Conservation (phyloP, 2,329 filamentous ascomycete species). For the Alternaria brassicae region DNA sequence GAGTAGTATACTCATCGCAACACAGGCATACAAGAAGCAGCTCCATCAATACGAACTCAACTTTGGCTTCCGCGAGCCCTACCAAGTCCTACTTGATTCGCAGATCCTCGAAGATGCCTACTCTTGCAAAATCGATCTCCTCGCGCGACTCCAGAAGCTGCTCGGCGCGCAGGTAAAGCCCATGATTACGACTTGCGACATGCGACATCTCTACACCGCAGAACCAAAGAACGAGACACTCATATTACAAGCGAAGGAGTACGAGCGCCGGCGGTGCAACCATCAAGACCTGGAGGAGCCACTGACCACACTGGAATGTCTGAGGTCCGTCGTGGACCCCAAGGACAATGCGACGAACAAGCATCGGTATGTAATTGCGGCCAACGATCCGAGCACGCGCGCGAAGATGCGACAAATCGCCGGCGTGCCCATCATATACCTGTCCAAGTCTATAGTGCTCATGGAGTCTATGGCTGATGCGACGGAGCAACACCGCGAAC, state of each 20-base stretch:
- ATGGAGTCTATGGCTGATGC: constrained; percentile 77
- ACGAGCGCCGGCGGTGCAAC: constrained; percentile 78
- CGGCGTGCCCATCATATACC: constrained; percentile 79
- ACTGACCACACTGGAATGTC: constrained; percentile 72
- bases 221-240: constrained; percentile 63
- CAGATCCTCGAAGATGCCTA: constrained; percentile 83
- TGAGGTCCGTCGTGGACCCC: constrained; percentile 78
- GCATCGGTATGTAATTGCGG: constrained; percentile 79
- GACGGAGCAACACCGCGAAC: constrained; percentile 68
- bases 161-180: constrained; percentile 86
- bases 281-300: constrained; percentile 79
- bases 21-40: constrained; percentile 83
- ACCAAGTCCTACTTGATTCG: constrained; percentile 80
- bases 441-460: constrained; percentile 79
- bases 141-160: constrained; percentile 77
- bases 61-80: constrained; percentile 92
- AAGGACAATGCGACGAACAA: constrained; percentile 76
- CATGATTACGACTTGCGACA: constrained; percentile 83
- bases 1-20: constrained; percentile 49
- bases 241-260: constrained; percentile 76
- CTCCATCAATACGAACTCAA: constrained; percentile 89
- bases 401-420: constrained; percentile 69
- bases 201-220: constrained; percentile 76
- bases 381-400: constrained; percentile 71
- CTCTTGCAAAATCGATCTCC: constrained; percentile 86